phyloP scores from a whole-genome alignment of 257 asterid genomes.

The Capsicum baccatum region DNA sequence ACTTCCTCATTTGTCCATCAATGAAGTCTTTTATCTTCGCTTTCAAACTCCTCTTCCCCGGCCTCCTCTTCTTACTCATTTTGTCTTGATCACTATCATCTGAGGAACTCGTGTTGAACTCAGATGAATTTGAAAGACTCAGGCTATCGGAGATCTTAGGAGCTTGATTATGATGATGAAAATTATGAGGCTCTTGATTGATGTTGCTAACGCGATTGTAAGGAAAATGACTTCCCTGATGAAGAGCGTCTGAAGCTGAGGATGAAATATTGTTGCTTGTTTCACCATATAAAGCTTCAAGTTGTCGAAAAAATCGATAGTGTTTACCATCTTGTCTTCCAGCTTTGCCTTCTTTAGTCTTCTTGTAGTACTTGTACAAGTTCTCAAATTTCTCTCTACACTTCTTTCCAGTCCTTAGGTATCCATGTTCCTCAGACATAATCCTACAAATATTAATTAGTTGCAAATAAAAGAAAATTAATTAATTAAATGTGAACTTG shows the following conservation, averaged over 20 bases:
- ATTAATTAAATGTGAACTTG: not conserved
- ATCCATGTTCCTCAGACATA: constrained; percentile 92
- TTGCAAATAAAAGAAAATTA: not conserved
- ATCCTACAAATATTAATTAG: constrained; percentile 54
- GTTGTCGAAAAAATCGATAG: constrained; percentile 95
- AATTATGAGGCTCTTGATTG: not conserved
- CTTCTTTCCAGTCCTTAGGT: constrained; percentile 92
- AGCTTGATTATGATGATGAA: not conserved
- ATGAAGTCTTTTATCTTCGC: constrained; percentile 71
- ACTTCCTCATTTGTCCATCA: constrained; percentile 72
- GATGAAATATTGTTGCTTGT: constrained; percentile 39
- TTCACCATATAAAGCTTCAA: constrained; percentile 94
- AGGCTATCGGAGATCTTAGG: constrained; percentile 69
- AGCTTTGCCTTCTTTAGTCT: constrained; percentile 95
- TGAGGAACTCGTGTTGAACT: constrained; percentile 61
- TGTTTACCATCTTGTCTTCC: constrained; percentile 98
- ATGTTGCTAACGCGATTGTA: not conserved
- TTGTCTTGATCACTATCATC: constrained; percentile 47
- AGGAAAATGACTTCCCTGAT: constrained; percentile 16
- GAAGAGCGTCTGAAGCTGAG: constrained; percentile 41
- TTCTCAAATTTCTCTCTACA: constrained; percentile 98
- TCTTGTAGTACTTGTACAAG: constrained; percentile 94
- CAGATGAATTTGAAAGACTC: constrained; percentile 75
- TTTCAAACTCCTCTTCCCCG: constrained; percentile 60
- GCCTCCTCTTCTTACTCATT: constrained; percentile 49